Evolutionary conservation across 352 stramenopile genomes (phyloP).

Genomic region (Phytophthora palmivora): DNA sequence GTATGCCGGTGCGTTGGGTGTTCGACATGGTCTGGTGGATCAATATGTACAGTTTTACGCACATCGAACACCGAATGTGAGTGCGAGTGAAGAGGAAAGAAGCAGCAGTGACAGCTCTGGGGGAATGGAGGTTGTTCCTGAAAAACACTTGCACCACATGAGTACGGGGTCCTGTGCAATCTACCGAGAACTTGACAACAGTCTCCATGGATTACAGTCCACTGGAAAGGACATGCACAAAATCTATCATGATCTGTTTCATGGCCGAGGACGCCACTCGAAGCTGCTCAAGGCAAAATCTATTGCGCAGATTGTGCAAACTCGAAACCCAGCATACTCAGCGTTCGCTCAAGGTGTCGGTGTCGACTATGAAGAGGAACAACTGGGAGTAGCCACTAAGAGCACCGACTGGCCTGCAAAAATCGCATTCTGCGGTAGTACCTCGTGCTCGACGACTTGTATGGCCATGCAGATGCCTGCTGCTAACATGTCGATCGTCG

Average conservation of each 20-base stretch:
- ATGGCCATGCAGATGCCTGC: slow-evolving; percentile 57
- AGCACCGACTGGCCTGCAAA: slow-evolving; percentile 40
- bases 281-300: slow-evolving; percentile 53
- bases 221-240: slow-evolving; percentile 67
- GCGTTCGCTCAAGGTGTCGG: slow-evolving; percentile 53
- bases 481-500: slow-evolving; percentile 49
- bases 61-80: slow-evolving; percentile 14
- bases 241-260: slow-evolving; percentile 69
- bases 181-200: slow-evolving; percentile 46
- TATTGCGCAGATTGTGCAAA: slow-evolving; percentile 53
- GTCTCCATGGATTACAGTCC: slow-evolving; percentile 51
- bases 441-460: slow-evolving; percentile 60
- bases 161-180: slow-evolving; percentile 60
- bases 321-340: slow-evolving; percentile 43
- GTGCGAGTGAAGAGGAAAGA: not conserved
- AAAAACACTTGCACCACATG: slow-evolving; percentile 39
- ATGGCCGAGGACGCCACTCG: slow-evolving; percentile 43
- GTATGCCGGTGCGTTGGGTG: slow-evolving; percentile 33
- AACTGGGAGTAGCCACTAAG: slow-evolving; percentile 9
- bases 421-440: slow-evolving; percentile 58
- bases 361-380: slow-evolving; percentile 40
- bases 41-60: slow-evolving; percentile 66
- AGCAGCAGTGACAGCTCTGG: slow-evolving; percentile 15
- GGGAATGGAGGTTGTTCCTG: slow-evolving; percentile 8
- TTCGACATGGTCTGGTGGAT: slow-evolving; percentile 48